Evolutionary conservation across 1,284 basidiomycete species (phyloP), one percentile per base, ranked within the genome.

Genomic region (Sphaerobolus stellatus): DNA sequence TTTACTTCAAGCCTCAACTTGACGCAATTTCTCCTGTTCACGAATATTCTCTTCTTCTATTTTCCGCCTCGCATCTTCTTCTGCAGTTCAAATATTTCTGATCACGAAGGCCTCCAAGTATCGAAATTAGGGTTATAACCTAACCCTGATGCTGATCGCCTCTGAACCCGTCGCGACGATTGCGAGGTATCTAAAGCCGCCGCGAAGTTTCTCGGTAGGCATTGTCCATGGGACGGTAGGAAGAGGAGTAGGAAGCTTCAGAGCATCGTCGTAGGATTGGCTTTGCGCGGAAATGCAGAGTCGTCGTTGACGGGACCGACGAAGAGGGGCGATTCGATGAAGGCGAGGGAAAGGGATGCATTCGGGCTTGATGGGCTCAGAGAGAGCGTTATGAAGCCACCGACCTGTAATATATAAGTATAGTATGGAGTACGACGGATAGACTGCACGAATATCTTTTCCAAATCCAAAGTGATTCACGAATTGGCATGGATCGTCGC

Each of bases 171-270:
- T n/a, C n/a, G n/a, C n/a, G 0, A 78, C 73, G 34, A 84, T 70
- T 0, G 80, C 82, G 18, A 84, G 65, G 60, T 73, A 84, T 9
- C 82, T 74, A 58, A 79, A 83, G 1, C 82, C 81, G 4, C 81
- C 82, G 14, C 81, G 68, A 4, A 83, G 66, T 0, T 69, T 64
- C 4, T 66, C 62, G 0, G 71, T 58, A 1, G 80, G 78, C 59
- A 82, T 80, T 0, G 74, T 77, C 81, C 81, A 83, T 46, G 69
- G 64, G 0, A 76, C n/a, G 11, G 56, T 46, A 0, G 59, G 33
- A 5, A 77, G 64, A 1, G 78, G 77, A 0, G 71, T 66, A 4
- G 68, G 53, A 8, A 81, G 62, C 13, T 57, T 59, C 2, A 79
- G 68, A 4, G 79, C 73, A 6, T 78, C 77, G 59, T 83, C 80